These are phyloP conservation scores for Sergeia podlipaevii DNA, from an alignment of 208 protist species.

Conservation along the genomic window DNA sequence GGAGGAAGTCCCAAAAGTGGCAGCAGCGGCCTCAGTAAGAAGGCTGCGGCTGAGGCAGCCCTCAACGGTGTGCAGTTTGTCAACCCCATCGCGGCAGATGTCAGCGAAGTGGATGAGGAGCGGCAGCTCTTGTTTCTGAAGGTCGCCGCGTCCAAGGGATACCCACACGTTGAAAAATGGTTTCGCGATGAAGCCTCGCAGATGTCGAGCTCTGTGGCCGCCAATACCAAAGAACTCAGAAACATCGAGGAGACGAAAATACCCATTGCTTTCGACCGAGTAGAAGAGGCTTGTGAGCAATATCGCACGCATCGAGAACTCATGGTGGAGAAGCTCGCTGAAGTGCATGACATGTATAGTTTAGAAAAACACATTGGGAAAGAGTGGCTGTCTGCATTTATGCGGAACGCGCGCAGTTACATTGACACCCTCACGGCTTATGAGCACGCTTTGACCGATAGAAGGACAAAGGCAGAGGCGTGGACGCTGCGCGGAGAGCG, in stretches of 20 bases:
- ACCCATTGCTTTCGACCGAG: not conserved
- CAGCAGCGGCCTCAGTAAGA: no score
- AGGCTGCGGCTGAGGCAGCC: no score
- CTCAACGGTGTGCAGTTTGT: no score
- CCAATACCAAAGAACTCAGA: not conserved
- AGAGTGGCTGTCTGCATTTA: slow-evolving; percentile 15
- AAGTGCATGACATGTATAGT: not conserved
- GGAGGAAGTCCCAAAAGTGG: no score
- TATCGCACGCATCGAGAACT: slow-evolving; percentile 2
- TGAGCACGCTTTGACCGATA: slow-evolving; percentile 19
- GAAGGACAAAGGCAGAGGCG: slow-evolving; percentile 18
- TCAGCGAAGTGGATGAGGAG: slow-evolving; percentile 7
- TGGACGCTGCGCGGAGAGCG: slow-evolving; percentile 31
- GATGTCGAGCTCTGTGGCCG: slow-evolving; percentile 2
- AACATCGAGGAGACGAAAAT: not conserved
- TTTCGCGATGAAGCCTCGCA: slow-evolving; percentile 13
- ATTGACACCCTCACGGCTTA: slow-evolving; percentile 21
- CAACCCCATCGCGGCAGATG: no score
- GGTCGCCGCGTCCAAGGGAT: slow-evolving; percentile 25
- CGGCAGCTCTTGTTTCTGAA: slow-evolving; percentile 21
- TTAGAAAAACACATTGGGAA: not conserved
- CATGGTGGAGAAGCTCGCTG: slow-evolving; percentile 4
- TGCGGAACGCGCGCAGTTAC: slow-evolving; percentile 8
- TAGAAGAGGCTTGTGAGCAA: not conserved
- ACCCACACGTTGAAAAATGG: slow-evolving; percentile 36